Percentiles rank a stretch among this genome's conserved stretches.
Conservation (phyloP, 2,329 filamentous ascomycete species). For the Aspergillus sp. region DNA sequence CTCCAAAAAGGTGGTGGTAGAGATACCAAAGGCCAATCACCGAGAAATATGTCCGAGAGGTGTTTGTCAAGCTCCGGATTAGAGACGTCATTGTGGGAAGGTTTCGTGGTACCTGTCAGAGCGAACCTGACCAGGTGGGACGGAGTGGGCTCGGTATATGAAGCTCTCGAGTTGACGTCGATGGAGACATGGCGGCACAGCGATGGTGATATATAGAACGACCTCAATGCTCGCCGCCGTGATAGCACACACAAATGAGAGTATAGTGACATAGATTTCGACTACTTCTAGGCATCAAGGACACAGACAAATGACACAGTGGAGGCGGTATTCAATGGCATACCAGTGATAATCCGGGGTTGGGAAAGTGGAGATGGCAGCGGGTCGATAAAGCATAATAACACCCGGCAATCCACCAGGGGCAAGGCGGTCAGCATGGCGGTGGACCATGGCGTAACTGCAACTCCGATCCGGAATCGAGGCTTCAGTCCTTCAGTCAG, state of each 20-base stretch:
- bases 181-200: constrained; percentile 7
- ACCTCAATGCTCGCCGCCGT: not conserved
- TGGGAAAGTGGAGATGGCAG: not conserved
- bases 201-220: constrained; percentile 8
- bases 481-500: not conserved
- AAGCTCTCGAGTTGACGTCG: not conserved
- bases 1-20: constrained; percentile 26
- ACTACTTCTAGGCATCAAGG: not conserved
- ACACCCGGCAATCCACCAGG: not conserved
- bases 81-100: constrained; percentile 2
- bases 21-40: constrained; percentile 23
- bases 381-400: not conserved
- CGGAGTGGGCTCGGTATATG: constrained; percentile 22
- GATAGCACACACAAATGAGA: not conserved
- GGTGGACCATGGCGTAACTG: not conserved
- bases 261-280: constrained; percentile 7
- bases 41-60: constrained; percentile 24
- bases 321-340: not conserved
- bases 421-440: constrained; percentile 6
- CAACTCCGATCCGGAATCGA: not conserved
- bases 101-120: constrained; percentile 27
- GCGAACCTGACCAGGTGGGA: constrained; percentile 37
- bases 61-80: constrained; percentile 15
- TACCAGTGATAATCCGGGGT: not conserved
- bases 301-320: not conserved